Evolutionary conservation across 352 stramenopile species (phyloP), one percentile per base, ranked within the genome.

Genomic region (Hyaloperonospora brassicae): DNA sequence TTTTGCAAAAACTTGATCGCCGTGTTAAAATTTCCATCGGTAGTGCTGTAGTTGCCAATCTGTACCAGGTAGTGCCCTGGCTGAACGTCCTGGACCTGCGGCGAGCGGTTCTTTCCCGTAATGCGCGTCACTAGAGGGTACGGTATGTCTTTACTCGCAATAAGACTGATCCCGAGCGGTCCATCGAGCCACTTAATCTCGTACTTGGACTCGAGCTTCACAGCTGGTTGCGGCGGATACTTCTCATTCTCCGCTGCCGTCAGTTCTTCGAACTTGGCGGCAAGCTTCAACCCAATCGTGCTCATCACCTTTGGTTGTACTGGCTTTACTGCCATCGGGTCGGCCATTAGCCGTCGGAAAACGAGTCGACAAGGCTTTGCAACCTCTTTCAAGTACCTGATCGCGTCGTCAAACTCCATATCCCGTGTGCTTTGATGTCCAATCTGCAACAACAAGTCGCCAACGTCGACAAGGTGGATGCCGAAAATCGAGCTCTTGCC

Each of bases 1-100:
- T 92, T 90, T 58, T 94, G 84, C 49, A 94, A 54, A 27, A 90
- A 91, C 67, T 94, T 94, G 62, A 94, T 94, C 17, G 84, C 84
- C 5, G 81, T 86, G 60, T 94, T 94, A 55, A 94, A 94, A 43
- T 91, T 92, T 30, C 84, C 84, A 36, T 87, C 80, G 4, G 79
- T 69, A 0, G 84, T 94, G 59, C 80, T 87, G 60, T 94, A 94
- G 25, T 57, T 79, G 17, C 84, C 84, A 38, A 94, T 94, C 57
- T 90, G 83, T 42, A 94, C 81, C 8, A 94, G 76, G 41, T 91
- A 94, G 50, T 94, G 84, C 17, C 84, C 84, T 23, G 84, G 84
- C 44, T 92, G 80, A 31, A 94, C 83, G 55, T 94, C 84, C 48
- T 92, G 76, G 9, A 94, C 82, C 54, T 94, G 84, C 7, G 84